These are phyloP conservation scores for Heritiera fomes DNA, from an alignment of 345 rosid genomes.

Conservation along the genomic window DNA sequence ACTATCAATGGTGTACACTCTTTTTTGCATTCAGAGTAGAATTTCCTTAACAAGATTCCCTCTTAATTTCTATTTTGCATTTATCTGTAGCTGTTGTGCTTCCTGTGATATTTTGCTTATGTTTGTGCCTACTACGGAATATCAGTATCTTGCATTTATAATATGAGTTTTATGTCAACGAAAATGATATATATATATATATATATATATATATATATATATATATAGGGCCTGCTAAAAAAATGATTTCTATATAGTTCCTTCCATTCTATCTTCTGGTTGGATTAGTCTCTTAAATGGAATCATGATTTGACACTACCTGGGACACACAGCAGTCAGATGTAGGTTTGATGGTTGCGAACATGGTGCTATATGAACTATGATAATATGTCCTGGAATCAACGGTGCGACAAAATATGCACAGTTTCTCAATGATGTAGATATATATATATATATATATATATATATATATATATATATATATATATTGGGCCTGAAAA, in stretches of 20 bases:
- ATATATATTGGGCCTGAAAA: too few relatives aligned
- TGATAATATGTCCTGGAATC: neutral
- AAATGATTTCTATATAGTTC: neutral
- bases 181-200: neutral
- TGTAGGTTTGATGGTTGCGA: slow-evolving; percentile 12
- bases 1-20: neutral
- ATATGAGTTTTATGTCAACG: neutral
- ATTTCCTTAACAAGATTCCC: neutral
- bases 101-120: neutral
- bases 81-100: neutral
- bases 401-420: neutral
- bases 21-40: slow-evolving; percentile 9
- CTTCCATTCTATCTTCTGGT: neutral
- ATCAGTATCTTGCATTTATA: neutral
- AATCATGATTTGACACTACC: neutral
- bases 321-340: neutral
- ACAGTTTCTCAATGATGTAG: neutral
- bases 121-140: neutral
- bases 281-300: neutral
- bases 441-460: too few relatives aligned
- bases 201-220: too few relatives aligned
- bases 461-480: too few relatives aligned
- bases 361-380: neutral
- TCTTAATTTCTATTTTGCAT: slow-evolving; percentile 1
- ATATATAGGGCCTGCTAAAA: too few relatives aligned